These are phyloP conservation scores for Neonectria ditissima DNA, from an alignment of 2,329 filamentous ascomycete species.

Conservation along the genomic window DNA sequence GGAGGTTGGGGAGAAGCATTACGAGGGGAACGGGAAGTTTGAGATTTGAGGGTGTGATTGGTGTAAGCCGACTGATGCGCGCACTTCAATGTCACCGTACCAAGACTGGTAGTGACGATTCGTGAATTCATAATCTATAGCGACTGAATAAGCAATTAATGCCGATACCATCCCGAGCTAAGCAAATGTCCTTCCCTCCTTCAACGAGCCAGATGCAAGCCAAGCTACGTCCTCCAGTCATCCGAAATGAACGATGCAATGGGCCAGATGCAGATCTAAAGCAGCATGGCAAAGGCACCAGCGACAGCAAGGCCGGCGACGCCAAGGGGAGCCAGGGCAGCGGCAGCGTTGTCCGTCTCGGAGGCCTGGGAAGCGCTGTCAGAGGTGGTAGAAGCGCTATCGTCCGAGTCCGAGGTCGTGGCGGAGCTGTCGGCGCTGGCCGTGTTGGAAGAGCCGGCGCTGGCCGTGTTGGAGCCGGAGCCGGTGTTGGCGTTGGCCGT, in stretches of 20 bases:
- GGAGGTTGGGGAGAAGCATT: slow-evolving; percentile 11
- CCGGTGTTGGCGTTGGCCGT: slow-evolving; percentile 16
- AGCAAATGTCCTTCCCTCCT: neutral
- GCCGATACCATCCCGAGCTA: neutral
- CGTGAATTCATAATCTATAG: neutral
- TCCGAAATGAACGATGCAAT: neutral
- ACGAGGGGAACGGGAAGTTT: slow-evolving; percentile 10
- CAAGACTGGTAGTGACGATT: neutral
- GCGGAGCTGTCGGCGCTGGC: neutral
- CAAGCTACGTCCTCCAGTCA: neutral
- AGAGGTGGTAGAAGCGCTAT: slow-evolving; percentile 22
- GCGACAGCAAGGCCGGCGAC: slow-evolving; percentile 31
- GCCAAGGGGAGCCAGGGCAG: slow-evolving; percentile 32
- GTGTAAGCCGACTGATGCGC: neutral
- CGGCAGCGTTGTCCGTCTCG: slow-evolving; percentile 35
- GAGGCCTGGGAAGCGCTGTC: slow-evolving; percentile 25
- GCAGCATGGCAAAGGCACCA: slow-evolving; percentile 37
- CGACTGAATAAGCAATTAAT: neutral
- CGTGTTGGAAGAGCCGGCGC: slow-evolving; percentile 12
- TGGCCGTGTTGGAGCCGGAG: slow-evolving; percentile 10
- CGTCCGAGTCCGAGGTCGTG: neutral
- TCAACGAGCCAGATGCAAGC: neutral
- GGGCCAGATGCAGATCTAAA: slow-evolving; percentile 16
- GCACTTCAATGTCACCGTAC: neutral
- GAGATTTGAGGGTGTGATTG: neutral